A percentile compares a stretch with the other conserved stretches of the same genome.
These are phyloP conservation scores for Piloderma croceum DNA, from an alignment of 768 basidiomycete genomes.

Conservation along the genomic window DNA sequence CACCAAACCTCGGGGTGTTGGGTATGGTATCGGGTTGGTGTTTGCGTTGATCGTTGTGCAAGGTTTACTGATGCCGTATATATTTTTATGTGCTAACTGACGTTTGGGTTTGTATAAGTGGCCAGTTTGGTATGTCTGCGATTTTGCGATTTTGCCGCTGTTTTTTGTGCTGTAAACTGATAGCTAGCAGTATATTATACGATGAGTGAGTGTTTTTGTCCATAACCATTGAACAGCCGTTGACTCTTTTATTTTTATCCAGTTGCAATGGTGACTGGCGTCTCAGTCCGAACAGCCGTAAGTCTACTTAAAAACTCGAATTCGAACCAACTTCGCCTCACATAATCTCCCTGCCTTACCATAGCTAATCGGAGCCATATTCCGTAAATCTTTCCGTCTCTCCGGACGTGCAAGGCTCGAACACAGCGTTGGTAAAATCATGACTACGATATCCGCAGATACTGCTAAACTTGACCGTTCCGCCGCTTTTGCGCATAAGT, in stretches of 20 bases:
- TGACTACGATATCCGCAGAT: constrained; percentile 66
- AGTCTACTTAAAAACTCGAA: constrained; percentile 7
- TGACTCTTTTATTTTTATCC: background rate
- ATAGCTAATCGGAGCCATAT: constrained; percentile 27
- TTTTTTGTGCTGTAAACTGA: background rate
- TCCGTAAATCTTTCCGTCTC: constrained; percentile 62
- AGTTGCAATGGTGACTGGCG: constrained; percentile 44
- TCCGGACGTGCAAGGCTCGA: constrained; percentile 54
- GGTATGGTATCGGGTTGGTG: constrained; percentile 58
- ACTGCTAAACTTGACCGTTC: constrained; percentile 49
- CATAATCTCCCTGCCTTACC: background rate
- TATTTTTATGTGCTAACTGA: background rate
- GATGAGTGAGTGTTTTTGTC: constrained; percentile 19
- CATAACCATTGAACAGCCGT: background rate
- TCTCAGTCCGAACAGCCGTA: constrained; percentile 44
- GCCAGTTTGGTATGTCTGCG: background rate
- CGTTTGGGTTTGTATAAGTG: background rate
- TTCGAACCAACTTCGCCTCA: background rate
- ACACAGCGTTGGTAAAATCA: constrained; percentile 62
- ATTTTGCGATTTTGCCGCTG: background rate
- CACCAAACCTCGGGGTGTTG: constrained; percentile 41
- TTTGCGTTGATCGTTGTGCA: constrained; percentile 58
- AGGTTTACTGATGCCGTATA: constrained; percentile 26
- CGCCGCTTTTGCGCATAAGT: constrained; percentile 20
- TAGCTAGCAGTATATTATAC: background rate